phyloP scores from a whole-genome alignment of 352 stramenopile species.

The Thraustochytrium sp. region DNA sequence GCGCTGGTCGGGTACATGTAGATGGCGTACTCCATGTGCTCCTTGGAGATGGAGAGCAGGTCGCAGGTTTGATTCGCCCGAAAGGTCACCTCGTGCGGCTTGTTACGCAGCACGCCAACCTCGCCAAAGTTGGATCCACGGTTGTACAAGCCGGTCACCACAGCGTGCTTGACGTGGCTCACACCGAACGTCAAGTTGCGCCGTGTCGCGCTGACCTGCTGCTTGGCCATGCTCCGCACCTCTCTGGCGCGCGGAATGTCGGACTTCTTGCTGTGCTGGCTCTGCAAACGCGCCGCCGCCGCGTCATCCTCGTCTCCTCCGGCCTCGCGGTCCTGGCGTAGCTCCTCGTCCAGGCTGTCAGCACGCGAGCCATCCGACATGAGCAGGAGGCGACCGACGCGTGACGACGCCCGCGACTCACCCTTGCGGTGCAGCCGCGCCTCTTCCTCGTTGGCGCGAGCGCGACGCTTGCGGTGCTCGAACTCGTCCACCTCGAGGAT shows the following conservation, averaged over 20 bases:
- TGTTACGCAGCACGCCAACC: constrained; percentile 15
- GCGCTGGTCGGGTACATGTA: constrained; percentile 35
- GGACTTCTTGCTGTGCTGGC: too few species aligned
- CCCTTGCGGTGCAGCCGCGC: neutral
- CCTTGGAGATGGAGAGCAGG: constrained; percentile 35
- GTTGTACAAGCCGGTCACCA: constrained; percentile 39
- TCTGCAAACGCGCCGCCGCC: too few species aligned
- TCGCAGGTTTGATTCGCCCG: constrained; percentile 32
- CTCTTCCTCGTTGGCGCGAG: neutral
- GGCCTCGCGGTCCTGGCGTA: too few species aligned
- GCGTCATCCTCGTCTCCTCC: too few species aligned
- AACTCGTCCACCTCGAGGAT: constrained; percentile 5
- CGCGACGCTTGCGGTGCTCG: neutral
- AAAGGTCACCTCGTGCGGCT: constrained; percentile 27
- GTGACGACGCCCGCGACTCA: neutral
- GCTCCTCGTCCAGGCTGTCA: too few species aligned
- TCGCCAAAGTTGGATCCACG: constrained; percentile 41
- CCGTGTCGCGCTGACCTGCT: neutral
- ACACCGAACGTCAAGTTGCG: neutral
- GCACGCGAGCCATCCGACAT: too few species aligned
- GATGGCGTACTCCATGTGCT: constrained; percentile 41
- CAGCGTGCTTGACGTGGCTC: neutral
- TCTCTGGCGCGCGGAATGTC: neutral
- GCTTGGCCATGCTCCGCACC: constrained; percentile 4
- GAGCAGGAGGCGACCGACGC: too few species aligned